Evolutionary conservation across 2,329 filamentous ascomycete genomes (phyloP).

Genomic region (Verticillium klebahnii): DNA sequence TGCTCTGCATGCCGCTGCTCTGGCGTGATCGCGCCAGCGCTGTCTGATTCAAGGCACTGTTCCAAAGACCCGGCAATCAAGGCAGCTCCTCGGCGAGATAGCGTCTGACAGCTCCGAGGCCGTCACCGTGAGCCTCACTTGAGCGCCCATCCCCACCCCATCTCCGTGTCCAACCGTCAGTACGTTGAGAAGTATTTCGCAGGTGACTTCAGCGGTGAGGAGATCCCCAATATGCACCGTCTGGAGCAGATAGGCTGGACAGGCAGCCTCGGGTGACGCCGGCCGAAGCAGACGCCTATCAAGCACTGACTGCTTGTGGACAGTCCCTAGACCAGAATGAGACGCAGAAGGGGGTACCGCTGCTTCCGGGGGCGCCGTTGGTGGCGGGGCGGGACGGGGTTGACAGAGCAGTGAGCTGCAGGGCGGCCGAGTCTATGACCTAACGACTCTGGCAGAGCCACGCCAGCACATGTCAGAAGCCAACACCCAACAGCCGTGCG

Average conservation of each 20-base stretch:
- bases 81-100: background rate
- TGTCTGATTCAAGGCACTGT: background rate
- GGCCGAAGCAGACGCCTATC: background rate
- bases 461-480: background rate
- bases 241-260: background rate
- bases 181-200: background rate
- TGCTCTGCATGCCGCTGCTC: constrained; percentile 9
- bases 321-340: background rate
- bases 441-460: background rate
- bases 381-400: background rate
- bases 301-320: background rate
- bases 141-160: background rate
- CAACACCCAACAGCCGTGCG: background rate
- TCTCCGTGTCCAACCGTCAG: background rate
- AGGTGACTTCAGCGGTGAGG: background rate
- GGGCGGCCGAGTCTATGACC: background rate
- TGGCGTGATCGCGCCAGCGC: constrained; percentile 13
- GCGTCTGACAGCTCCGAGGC: background rate
- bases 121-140: background rate
- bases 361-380: background rate
- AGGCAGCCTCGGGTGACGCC: background rate
- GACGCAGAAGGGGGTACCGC: background rate
- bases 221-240: background rate
- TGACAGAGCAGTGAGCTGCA: background rate
- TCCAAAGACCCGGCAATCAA: background rate